phyloP scores from a whole-genome alignment of 1,284 basidiomycete species.

The Fomitopsis pinicola region DNA sequence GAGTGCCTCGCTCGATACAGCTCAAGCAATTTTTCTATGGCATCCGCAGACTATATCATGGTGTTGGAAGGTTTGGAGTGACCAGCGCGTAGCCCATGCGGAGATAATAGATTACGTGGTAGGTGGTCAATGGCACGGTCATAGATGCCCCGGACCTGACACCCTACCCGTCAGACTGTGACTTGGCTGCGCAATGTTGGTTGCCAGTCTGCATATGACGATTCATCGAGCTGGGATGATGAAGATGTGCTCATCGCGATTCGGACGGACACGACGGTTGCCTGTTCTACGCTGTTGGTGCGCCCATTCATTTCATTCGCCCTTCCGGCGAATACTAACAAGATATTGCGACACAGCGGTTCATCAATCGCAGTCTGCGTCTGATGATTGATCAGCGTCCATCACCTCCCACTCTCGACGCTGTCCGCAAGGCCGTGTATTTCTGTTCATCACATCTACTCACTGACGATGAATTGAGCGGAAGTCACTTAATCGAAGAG shows the following conservation, averaged over 20 bases:
- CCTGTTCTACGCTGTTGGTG: constrained; percentile 15
- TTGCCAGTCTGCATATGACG: background rate
- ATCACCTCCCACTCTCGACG: background rate
- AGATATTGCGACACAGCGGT: background rate
- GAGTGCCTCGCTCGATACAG: constrained; percentile 33
- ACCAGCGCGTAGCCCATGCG: constrained; percentile 42
- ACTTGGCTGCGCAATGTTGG: constrained; percentile 43
- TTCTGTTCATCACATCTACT: constrained; percentile 17
- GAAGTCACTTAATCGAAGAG: background rate
- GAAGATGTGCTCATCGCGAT: constrained; percentile 6
- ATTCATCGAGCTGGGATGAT: background rate
- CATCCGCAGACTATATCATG: constrained; percentile 54
- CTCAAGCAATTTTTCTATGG: constrained; percentile 44
- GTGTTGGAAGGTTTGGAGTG: constrained; percentile 62
- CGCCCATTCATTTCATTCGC: background rate
- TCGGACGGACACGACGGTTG: background rate
- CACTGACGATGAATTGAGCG: background rate
- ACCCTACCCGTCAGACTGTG: constrained; percentile 36
- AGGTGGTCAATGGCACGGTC: constrained; percentile 13
- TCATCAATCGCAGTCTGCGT: constrained; percentile 2
- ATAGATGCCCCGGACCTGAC: constrained; percentile 1
- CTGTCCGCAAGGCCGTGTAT: constrained; percentile 13
- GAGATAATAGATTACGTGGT: constrained; percentile 51
- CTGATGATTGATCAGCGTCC: background rate
- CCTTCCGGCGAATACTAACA: background rate